Conservation (phyloP, 257 asterid genomes). For the Linaria vulgaris region DNA sequence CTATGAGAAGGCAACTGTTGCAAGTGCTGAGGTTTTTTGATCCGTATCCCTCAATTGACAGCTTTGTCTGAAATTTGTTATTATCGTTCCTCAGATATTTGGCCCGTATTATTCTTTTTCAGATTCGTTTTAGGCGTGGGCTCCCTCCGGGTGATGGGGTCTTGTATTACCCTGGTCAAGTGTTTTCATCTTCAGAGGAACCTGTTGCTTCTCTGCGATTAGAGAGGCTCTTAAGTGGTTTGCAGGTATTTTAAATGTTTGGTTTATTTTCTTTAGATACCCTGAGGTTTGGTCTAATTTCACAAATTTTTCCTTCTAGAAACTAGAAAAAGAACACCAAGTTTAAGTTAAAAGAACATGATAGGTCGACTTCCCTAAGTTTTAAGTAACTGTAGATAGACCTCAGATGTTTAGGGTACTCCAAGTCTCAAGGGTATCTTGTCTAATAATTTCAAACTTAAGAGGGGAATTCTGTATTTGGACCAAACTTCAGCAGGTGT, state of each 20-base stretch:
- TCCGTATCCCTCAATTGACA: conserved; percentile 13
- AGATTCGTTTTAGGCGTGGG: conserved; percentile 93
- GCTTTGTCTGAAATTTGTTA: conserved; percentile 13
- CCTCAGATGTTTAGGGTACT: too few species aligned
- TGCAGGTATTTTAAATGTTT: conserved; percentile 57
- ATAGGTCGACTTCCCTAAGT: too few species aligned
- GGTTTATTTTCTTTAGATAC: not conserved
- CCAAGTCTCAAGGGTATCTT: too few species aligned
- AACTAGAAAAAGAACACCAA: too few species aligned
- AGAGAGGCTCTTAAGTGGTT: conserved; percentile 92
- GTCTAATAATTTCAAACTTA: too few species aligned
- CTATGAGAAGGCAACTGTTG: conserved; percentile 86
- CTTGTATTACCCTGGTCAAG: conserved; percentile 92
- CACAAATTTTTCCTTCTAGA: too few species aligned
- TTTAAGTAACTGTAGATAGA: too few species aligned
- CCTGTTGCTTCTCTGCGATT: conserved; percentile 93
- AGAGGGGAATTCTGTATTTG: too few species aligned
- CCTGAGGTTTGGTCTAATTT: too few species aligned
- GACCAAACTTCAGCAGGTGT: too few species aligned
- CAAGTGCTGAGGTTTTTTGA: conserved; percentile 85
- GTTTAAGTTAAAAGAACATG: too few species aligned
- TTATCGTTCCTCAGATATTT: conserved; percentile 8
- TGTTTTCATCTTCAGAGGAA: conserved; percentile 80
- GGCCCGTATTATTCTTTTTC: conserved; percentile 30
- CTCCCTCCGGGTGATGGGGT: conserved; percentile 99